phyloP scores from a whole-genome alignment of 2,329 filamentous ascomycete species.

The Paracorniculantispora psalliotae region DNA sequence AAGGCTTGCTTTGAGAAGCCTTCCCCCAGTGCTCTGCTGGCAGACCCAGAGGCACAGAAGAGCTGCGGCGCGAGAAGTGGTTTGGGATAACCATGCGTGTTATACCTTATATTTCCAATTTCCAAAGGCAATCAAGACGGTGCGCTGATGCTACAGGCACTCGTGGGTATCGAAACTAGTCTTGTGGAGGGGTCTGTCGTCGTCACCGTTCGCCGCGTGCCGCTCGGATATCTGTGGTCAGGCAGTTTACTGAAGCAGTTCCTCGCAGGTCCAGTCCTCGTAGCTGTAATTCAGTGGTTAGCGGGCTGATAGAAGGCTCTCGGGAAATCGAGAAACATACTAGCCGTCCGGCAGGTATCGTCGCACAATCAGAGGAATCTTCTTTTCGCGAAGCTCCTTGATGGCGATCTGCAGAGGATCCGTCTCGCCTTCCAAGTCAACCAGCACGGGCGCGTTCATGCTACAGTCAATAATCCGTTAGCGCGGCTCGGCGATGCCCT shows the following conservation, averaged over 20 bases:
- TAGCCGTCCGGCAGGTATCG: slow-evolving; percentile 95
- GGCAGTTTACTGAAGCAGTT: slow-evolving; percentile 62
- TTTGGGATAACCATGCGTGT: not conserved
- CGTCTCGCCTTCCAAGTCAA: slow-evolving; percentile 95
- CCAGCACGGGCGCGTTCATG: slow-evolving; percentile 95
- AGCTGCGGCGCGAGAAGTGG: not conserved
- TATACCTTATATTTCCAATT: not conserved
- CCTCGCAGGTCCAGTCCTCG: slow-evolving; percentile 99
- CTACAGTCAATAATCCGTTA: slow-evolving; percentile 40
- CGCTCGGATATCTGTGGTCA: slow-evolving; percentile 4
- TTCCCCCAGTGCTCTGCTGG: not conserved
- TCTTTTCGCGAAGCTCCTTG: slow-evolving; percentile 97
- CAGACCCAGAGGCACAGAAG: not conserved
- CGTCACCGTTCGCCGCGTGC: not conserved
- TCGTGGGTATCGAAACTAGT: not conserved
- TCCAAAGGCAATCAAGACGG: not conserved
- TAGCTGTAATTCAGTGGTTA: slow-evolving; percentile 55
- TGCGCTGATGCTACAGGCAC: not conserved
- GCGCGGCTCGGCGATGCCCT: slow-evolving; percentile 3
- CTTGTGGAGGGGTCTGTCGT: not conserved
- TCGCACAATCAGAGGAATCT: slow-evolving; percentile 92
- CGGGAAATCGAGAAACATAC: slow-evolving; percentile 48
- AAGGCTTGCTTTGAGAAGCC: not conserved
- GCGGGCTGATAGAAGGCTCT: not conserved
- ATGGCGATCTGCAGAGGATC: slow-evolving; percentile 96